Conservation (phyloP, 345 rosid species). For the Limnanthes douglasii region DNA sequence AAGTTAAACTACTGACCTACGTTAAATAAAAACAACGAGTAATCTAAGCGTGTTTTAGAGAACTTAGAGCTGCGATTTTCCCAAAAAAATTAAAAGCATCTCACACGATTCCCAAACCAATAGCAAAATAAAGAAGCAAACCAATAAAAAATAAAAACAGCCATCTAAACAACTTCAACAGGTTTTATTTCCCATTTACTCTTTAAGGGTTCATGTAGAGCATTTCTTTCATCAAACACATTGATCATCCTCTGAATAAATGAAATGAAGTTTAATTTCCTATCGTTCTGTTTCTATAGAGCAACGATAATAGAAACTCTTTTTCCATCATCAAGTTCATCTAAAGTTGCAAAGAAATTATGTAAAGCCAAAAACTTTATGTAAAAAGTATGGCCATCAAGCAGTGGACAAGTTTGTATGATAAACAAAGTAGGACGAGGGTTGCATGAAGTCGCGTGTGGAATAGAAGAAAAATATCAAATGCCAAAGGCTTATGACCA, state of each 20-base stretch:
- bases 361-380: slow-evolving; percentile 76
- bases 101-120: too few relatives aligned
- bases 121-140: too few relatives aligned
- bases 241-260: slow-evolving; percentile 61
- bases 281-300: slow-evolving; percentile 79
- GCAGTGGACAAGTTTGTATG: slow-evolving; percentile 78
- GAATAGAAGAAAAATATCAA: slow-evolving; percentile 66
- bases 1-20: too few relatives aligned
- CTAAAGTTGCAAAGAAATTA: slow-evolving; percentile 65
- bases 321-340: slow-evolving; percentile 66
- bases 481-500: slow-evolving; percentile 87
- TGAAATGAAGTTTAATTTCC: slow-evolving; percentile 63
- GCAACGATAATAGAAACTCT: slow-evolving; percentile 75
- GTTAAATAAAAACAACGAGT: too few relatives aligned
- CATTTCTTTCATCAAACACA: slow-evolving; percentile 73
- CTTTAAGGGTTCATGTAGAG: slow-evolving; percentile 57
- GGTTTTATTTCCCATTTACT: slow-evolving; percentile 18
- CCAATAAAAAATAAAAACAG: too few relatives aligned
- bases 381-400: slow-evolving; percentile 81
- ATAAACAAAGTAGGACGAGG: slow-evolving; percentile 44
- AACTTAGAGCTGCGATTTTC: too few relatives aligned
- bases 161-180: too few relatives aligned
- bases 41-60: too few relatives aligned
- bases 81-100: too few relatives aligned
- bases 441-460: slow-evolving; percentile 73